Percentiles rank a stretch among this genome's conserved stretches.
These are phyloP conservation scores for Boletellus sp. DNA, from an alignment of 768 basidiomycete species.

Conservation along the genomic window DNA sequence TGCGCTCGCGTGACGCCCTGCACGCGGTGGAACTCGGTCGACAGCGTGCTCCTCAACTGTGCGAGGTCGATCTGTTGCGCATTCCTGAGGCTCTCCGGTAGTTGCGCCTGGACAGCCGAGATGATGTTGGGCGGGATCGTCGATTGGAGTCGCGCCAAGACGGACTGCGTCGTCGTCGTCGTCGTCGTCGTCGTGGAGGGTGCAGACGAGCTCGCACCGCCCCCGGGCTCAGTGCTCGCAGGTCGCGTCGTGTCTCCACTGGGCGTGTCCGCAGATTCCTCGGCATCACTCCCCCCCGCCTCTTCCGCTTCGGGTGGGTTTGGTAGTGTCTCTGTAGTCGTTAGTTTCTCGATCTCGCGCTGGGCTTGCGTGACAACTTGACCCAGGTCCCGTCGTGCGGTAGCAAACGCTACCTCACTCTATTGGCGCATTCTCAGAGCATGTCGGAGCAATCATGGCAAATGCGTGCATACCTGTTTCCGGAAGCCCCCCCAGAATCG, in stretches of 20 bases:
- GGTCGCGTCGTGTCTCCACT: slow-evolving; percentile 19
- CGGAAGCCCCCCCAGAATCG: slow-evolving; percentile 89
- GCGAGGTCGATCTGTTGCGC: slow-evolving; percentile 65
- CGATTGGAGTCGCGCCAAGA: slow-evolving; percentile 70
- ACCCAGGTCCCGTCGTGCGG: slow-evolving; percentile 68
- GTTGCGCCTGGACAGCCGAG: slow-evolving; percentile 58
- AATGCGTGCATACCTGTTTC: slow-evolving; percentile 64
- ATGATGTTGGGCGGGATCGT: slow-evolving; percentile 74
- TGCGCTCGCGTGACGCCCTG: slow-evolving; percentile 72
- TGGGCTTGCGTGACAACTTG: slow-evolving; percentile 78
- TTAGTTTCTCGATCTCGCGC: slow-evolving; percentile 64
- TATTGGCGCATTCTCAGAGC: slow-evolving; percentile 30
- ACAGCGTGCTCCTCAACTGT: slow-evolving; percentile 60
- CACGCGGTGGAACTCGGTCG: slow-evolving; percentile 65
- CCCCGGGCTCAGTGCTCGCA: slow-evolving; percentile 15
- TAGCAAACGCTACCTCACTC: slow-evolving; percentile 67
- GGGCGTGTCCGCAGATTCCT: slow-evolving; percentile 28
- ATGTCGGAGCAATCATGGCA: not conserved
- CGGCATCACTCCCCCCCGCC: slow-evolving; percentile 22
- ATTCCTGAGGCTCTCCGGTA: slow-evolving; percentile 64
- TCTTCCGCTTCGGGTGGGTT: slow-evolving; percentile 8
- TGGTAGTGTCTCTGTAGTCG: slow-evolving; percentile 32
- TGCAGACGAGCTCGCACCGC: slow-evolving; percentile 13
- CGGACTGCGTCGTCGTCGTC: slow-evolving; percentile 35
- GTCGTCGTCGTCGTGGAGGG: slow-evolving; percentile 20